Base-by-base conservation (phyloP, 164 flowering plant genomes). In the Aristolochia californica region DNA sequence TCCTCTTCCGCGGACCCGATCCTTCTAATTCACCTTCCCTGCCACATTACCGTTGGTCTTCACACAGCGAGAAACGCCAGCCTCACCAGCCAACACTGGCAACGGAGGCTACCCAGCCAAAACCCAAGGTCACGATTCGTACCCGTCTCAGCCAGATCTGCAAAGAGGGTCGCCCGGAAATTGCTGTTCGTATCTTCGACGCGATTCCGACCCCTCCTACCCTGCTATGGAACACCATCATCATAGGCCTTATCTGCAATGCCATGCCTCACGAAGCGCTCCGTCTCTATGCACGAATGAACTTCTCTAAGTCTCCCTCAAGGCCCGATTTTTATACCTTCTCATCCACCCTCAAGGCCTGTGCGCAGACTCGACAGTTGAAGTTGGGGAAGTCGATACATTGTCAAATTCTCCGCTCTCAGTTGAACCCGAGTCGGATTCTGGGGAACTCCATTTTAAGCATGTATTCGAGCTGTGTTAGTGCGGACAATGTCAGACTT, bases 331-430 rank as follows among this genome's bases (percentile, higher is more conserved):
- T 77, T 49, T 91, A 91, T 57, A 87, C 98, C 58, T 87, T 75
- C 76, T 91, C 96, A 17, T 78, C 98, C 2, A 69, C 68, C 13
- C 88, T 88, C 63, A 91, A 91, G 63, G 98, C 96, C 20, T 91
- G 96, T 27, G 82, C 98, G 2, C 76, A 74, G 5, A 57, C 83
- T 14, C 75, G 69, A 18, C 66, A 69, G 15, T 55, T 91, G 28
- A 60, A 53, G 45, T n/a, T 70, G 3, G 96, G 98, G 44, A 88
- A 77, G 64, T 80, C 89, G 28, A 63, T 91, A 13, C 98, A 91
- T 64, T 72, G 80, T 62, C 91, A 80, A 57, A 58, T 91, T 45
- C 59, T 91, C n/a, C 78, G 95, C 5, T 68, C 77, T 48, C 70
- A 63, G 44, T 27, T 55, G 18, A 71, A 68, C 25, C 71, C 91